Base-by-base conservation (phyloP, 1,284 basidiomycete species). In the Cryptococcus deneoformans region DNA sequence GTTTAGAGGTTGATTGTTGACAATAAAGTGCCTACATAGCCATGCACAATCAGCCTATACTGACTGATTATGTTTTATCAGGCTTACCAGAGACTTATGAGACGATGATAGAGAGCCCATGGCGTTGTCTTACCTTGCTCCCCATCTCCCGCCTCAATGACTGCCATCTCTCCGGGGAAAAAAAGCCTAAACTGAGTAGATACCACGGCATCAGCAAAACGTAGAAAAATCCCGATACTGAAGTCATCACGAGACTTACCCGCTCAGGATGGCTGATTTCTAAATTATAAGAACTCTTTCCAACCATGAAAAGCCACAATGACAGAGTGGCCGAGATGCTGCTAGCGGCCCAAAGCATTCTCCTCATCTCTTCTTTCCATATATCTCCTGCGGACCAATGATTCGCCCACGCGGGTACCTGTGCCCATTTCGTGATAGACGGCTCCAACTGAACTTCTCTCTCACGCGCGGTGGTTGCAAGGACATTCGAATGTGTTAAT, bases 261-360 rank as follows among this genome's bases (percentile, higher is more conserved):
- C 62, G 60, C 12, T 59, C 61, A 3, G 64, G 68, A 50, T 64
- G 60, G 2, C 56, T 52, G 14, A 59, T 48, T 8, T 59, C 46
- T 34, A 69, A 24, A 8, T 52, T 44, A 16, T 65, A 49, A 4
- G 63, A 52, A 10, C 46, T 39, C 46, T 56, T 43, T 1, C 57
- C 61, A 2, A 46, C 43, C 45, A 63, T 52, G n/a, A 50, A 42
- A 20, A 53, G 45, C 64, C 66, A 72, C 14, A 65, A 49, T 11
- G 56, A 60, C 10, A 56, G 57, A 42, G 54, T 61, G 3, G 66
- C 66, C n/a, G 64, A 59, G 16, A 71, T 50, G 37, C 61, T 58
- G 3, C 53, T 64, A 6, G 66, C 63, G 1, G 62, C 60, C 67
- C 69, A 72, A 45, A 59, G 62, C 60, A 69, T 67, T 16, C 65